Conservation (phyloP, 2,329 filamentous ascomycete species). For the Polychaeton citri region DNA sequence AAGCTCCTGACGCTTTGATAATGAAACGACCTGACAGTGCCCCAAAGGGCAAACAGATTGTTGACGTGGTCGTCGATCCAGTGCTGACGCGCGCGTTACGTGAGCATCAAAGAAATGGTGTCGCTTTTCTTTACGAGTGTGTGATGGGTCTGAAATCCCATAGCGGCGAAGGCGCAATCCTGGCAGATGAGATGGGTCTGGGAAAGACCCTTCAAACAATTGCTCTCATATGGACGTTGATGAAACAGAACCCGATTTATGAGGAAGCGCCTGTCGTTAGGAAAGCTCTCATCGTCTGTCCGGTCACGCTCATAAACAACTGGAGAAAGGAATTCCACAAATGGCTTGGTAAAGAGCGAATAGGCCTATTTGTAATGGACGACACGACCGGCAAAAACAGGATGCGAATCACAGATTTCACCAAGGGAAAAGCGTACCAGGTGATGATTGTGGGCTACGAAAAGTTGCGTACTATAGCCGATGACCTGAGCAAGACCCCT, state of each 20-base stretch:
- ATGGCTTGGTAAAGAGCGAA: slow-evolving; percentile 57
- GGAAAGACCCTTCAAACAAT: slow-evolving; percentile 66
- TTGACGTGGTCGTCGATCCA: slow-evolving; percentile 62
- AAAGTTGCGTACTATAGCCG: slow-evolving; percentile 51
- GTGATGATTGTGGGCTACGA: slow-evolving; percentile 66
- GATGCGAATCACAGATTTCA: slow-evolving; percentile 53
- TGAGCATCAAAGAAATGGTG: slow-evolving; percentile 55
- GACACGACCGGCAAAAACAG: slow-evolving; percentile 30
- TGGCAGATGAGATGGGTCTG: slow-evolving; percentile 65
- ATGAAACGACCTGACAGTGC: slow-evolving; percentile 48
- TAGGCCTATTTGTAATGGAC: slow-evolving; percentile 55
- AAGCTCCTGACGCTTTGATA: slow-evolving; percentile 45
- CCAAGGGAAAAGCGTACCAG: slow-evolving; percentile 52
- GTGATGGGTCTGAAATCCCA: slow-evolving; percentile 58
- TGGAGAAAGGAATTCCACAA: slow-evolving; percentile 63
- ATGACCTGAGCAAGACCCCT: slow-evolving; percentile 47
- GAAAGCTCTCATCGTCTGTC: slow-evolving; percentile 61
- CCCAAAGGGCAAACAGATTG: slow-evolving; percentile 50
- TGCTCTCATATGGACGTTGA: slow-evolving; percentile 54
- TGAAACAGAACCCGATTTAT: slow-evolving; percentile 58
- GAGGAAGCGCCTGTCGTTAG: slow-evolving; percentile 47
- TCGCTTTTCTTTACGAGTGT: slow-evolving; percentile 61
- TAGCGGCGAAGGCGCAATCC: slow-evolving; percentile 54
- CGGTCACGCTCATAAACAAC: slow-evolving; percentile 58
- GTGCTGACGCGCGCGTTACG: slow-evolving; percentile 48